Evolutionary conservation across 371 early-diverging fungal genomes (phyloP).

Genomic region (Mortierella sp.): DNA sequence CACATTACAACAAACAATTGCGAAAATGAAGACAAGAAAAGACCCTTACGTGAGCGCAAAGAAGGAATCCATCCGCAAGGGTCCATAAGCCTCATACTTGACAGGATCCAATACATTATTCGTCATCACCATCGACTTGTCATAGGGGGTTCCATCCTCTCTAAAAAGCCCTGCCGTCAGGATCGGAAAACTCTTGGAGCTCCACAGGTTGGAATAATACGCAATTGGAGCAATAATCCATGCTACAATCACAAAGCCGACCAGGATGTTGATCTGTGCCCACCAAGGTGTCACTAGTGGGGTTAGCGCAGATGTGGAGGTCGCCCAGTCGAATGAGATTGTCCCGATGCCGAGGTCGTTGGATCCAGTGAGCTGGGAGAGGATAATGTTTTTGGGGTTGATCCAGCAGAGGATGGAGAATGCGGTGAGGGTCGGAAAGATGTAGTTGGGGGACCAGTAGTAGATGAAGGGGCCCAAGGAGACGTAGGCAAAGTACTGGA

Average conservation of each 20-base stretch:
- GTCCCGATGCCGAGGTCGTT: constrained; percentile 56
- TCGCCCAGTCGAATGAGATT: constrained; percentile 62
- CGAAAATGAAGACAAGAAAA: background rate
- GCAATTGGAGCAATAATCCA: constrained; percentile 77
- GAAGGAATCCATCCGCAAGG: constrained; percentile 74
- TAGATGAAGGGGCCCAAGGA: constrained; percentile 32
- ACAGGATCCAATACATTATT: constrained; percentile 69
- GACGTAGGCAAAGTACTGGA: constrained; percentile 26
- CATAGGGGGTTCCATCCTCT: constrained; percentile 56
- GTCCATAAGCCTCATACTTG: constrained; percentile 67
- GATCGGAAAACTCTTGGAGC: constrained; percentile 69
- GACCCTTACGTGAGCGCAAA: constrained; percentile 61
- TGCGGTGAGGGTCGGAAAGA: constrained; percentile 67
- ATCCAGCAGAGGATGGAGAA: constrained; percentile 61
- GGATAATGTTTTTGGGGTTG: constrained; percentile 64
- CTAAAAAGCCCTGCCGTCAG: constrained; percentile 70
- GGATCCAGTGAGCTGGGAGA: constrained; percentile 68
- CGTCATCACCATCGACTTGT: constrained; percentile 68
- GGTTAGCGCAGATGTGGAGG: constrained; percentile 50
- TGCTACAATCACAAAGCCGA: constrained; percentile 72
- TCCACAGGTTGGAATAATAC: constrained; percentile 74
- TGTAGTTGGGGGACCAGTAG: constrained; percentile 73
- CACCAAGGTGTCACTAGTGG: constrained; percentile 58
- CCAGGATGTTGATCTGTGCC: constrained; percentile 56
- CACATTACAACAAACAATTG: background rate